phyloP scores from a whole-genome alignment of 2,329 filamentous ascomycete species.

The Ophiostoma populinum region DNA sequence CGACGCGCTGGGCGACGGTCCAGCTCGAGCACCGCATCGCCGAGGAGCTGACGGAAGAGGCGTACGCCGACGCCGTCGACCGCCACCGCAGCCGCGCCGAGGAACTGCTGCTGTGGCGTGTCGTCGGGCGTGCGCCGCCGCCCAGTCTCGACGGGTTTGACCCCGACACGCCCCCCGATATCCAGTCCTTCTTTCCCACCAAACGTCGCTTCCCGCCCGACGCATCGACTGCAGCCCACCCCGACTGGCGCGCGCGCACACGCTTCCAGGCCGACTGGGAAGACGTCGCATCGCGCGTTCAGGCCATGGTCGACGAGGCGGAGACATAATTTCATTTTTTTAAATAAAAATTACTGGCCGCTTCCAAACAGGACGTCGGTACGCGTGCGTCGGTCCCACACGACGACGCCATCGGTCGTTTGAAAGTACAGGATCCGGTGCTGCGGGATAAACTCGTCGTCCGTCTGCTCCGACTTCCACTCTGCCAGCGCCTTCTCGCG shows the following conservation, averaged over 20 bases:
- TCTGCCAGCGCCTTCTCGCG: constrained; percentile 34
- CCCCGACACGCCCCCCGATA: constrained; percentile 5
- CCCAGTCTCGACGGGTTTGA: constrained; percentile 8
- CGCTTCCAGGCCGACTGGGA: constrained; percentile 28
- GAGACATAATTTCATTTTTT: neutral
- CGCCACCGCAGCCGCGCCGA: constrained; percentile 22
- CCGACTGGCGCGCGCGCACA: constrained; percentile 23
- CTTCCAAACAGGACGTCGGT: constrained; percentile 39
- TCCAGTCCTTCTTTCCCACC: constrained; percentile 3
- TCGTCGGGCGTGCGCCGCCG: constrained; percentile 21
- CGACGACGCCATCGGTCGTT: constrained; percentile 29
- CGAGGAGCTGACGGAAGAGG: constrained; percentile 25
- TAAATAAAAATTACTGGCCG: constrained; percentile 15
- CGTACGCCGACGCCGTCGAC: constrained; percentile 26
- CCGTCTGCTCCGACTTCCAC: constrained; percentile 45
- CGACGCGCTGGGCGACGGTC: constrained; percentile 8
- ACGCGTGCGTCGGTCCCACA: constrained; percentile 39
- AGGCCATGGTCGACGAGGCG: neutral
- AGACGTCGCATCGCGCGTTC: neutral
- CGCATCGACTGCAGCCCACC: constrained; percentile 19
- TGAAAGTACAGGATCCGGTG: constrained; percentile 47
- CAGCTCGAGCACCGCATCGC: constrained; percentile 22
- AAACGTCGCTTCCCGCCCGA: constrained; percentile 16
- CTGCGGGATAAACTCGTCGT: constrained; percentile 50
- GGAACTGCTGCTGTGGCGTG: constrained; percentile 28